Evolutionary conservation across 2,329 filamentous ascomycete species (phyloP).

Genomic region (Phaeophleospora eucalypticola): DNA sequence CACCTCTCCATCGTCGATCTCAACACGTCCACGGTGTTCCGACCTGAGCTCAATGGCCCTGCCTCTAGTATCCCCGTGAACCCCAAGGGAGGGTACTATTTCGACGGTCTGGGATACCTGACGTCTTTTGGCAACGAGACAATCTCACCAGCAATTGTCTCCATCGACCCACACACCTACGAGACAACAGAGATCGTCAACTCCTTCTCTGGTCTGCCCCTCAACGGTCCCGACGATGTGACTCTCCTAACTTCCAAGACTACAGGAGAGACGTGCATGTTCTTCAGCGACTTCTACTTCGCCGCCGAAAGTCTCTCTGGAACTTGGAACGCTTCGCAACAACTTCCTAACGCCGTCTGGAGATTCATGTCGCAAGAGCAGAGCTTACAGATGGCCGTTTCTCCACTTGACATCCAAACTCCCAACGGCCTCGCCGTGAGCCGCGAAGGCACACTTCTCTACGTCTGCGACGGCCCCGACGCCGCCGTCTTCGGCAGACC

Average conservation of each 20-base stretch:
- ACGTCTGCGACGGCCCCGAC: background rate
- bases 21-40: background rate
- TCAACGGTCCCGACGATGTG: slow-evolving; percentile 4
- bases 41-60: background rate
- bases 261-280: background rate
- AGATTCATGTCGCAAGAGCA: background rate
- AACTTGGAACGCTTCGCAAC: background rate
- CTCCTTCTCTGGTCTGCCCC: slow-evolving; percentile 1
- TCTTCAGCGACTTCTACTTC: slow-evolving; percentile 4
- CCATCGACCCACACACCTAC: background rate
- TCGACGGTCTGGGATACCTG: slow-evolving; percentile 1
- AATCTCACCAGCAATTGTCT: background rate
- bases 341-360: slow-evolving; percentile 3
- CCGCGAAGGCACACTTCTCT: background rate
- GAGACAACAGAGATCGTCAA: background rate
- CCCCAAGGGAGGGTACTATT: background rate
- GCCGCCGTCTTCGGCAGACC: background rate
- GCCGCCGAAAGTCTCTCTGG: background rate
- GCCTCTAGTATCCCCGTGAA: background rate
- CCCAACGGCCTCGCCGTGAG: slow-evolving; percentile 1
- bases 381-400: background rate
- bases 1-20: background rate
- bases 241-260: background rate
- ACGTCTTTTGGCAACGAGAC: slow-evolving; percentile 2
- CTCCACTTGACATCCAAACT: background rate